A percentile compares a stretch with the other conserved stretches of the same genome.
Conservation (phyloP, 768 basidiomycete species). For the Lepiota subincarnata region DNA sequence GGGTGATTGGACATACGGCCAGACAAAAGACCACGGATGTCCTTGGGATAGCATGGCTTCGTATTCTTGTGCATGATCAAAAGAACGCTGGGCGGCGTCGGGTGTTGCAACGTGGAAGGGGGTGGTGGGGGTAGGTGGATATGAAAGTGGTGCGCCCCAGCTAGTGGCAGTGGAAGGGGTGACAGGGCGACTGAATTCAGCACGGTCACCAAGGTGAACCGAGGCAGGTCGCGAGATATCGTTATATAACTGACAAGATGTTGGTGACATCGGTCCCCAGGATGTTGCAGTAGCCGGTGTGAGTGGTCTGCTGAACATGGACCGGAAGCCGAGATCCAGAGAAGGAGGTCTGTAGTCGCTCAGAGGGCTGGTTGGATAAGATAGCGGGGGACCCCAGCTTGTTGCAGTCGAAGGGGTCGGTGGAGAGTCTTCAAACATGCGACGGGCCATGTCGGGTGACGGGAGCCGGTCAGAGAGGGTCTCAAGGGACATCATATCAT, state of each 20-base stretch:
- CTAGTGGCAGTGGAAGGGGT: constrained; percentile 49
- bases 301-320: constrained; percentile 8
- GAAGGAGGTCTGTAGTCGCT: constrained; percentile 32
- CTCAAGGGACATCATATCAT: constrained; percentile 32
- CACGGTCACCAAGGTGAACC: constrained; percentile 13
- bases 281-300: constrained; percentile 12
- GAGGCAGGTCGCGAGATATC: constrained; percentile 5
- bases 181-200: constrained; percentile 27
- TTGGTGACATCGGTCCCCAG: constrained; percentile 11
- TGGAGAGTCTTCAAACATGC: constrained; percentile 52
- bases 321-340: constrained; percentile 35
- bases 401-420: constrained; percentile 48
- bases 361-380: constrained; percentile 34
- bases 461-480: constrained; percentile 34
- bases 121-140: constrained; percentile 34
- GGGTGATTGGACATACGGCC: not conserved
- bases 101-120: constrained; percentile 35
- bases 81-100: constrained; percentile 34
- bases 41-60: constrained; percentile 5
- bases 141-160: constrained; percentile 46
- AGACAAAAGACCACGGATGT: constrained; percentile 16
- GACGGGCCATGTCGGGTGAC: constrained; percentile 56
- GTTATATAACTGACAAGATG: not conserved
- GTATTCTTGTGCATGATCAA: constrained; percentile 20
- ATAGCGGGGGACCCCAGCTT: constrained; percentile 46